Evolutionary conservation across 768 basidiomycete species (phyloP).

Genomic region (Naematelia aurantialba): DNA sequence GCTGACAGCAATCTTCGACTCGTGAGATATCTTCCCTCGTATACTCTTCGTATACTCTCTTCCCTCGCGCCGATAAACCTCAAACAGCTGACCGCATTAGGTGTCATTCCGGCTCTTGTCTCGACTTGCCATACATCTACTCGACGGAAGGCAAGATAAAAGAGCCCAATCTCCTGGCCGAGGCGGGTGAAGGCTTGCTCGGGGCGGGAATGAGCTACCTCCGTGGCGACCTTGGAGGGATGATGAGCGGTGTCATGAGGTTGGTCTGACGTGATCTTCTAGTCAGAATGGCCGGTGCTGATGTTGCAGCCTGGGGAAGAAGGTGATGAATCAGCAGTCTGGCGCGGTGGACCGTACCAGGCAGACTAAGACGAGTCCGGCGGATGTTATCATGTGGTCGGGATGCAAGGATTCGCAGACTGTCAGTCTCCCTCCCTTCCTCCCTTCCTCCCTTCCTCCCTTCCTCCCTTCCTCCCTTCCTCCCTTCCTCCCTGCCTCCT

Average conservation of each 20-base stretch:
- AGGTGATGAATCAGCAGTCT: slow-evolving; percentile 61
- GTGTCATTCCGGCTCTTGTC: slow-evolving; percentile 54
- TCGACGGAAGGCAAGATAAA: slow-evolving; percentile 94
- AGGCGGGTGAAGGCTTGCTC: slow-evolving; percentile 78
- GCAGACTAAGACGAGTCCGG: slow-evolving; percentile 65
- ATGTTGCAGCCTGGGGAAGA: slow-evolving; percentile 62
- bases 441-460: background rate
- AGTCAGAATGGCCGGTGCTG: background rate
- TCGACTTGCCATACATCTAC: slow-evolving; percentile 62
- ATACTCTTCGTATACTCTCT: no score
- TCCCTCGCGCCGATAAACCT: no score
- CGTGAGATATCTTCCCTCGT: slow-evolving; percentile 2
- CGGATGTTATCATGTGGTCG: slow-evolving; percentile 62
- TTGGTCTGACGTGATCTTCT: slow-evolving; percentile 44
- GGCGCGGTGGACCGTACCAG: slow-evolving; percentile 60
- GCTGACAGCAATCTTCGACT: slow-evolving; percentile 60
- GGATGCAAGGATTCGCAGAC: slow-evolving; percentile 54
- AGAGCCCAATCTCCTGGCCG: slow-evolving; percentile 79
- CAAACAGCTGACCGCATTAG: background rate
- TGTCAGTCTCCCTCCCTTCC: slow-evolving; percentile 12
- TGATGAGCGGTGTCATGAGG: slow-evolving; percentile 51
- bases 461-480: no score
- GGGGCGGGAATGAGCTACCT: slow-evolving; percentile 67
- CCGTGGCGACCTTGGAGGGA: slow-evolving; percentile 26
- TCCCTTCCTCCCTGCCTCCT: no score